Evolutionary conservation across 2,329 filamentous ascomycete species (phyloP), one percentile per base, ranked within the genome.

Genomic region (Cladosporium velox): DNA sequence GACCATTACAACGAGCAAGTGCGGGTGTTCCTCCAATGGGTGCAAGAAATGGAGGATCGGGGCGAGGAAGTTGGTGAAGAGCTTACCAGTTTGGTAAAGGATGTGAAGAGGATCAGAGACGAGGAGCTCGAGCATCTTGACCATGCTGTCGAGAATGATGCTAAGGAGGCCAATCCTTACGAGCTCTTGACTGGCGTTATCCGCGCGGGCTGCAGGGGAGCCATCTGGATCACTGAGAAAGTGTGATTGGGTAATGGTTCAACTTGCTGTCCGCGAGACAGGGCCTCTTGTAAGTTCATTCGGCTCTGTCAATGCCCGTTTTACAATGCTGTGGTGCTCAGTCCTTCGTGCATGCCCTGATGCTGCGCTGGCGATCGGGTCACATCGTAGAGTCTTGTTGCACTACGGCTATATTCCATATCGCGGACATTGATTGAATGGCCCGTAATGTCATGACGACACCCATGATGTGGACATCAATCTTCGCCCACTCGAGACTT

Each of bases 121-220:
- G 95, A 99, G 80, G 95, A 99, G 81, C 81, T 99, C 66, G 95
- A 99, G 83, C 95, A 99, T 82, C 81, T 99, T 70, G 95, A 99
- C 77, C 91, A 96, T 80, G 95, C 95, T 0, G 90, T 99, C 24
- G 90, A 95, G 77, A 90, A 98, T 75, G 94, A 98, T 80, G 90
- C 93, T 2, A 92, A 95, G 79, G 88, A 93, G 79, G 95, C 95
- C 6, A 87, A 89, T 77, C 93, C 94, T 34, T 94, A 98, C 78
- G 93, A 94, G 83, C 80, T 97, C 65, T 82, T 99, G 69, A 96
- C 93, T 0, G 91, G 90, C 54, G 85, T 93, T 8, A 97, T 99
- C 72, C 85, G 93, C 64, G 87, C 91, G n/a, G 95, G 95, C 1
- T 99, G 95, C 78, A 86, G 91, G 69, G 90, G 92, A 0, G 95